These are phyloP conservation scores for Backusella parvicylindrica DNA, from an alignment of 192 early-diverging fungal species.

Conservation along the genomic window DNA sequence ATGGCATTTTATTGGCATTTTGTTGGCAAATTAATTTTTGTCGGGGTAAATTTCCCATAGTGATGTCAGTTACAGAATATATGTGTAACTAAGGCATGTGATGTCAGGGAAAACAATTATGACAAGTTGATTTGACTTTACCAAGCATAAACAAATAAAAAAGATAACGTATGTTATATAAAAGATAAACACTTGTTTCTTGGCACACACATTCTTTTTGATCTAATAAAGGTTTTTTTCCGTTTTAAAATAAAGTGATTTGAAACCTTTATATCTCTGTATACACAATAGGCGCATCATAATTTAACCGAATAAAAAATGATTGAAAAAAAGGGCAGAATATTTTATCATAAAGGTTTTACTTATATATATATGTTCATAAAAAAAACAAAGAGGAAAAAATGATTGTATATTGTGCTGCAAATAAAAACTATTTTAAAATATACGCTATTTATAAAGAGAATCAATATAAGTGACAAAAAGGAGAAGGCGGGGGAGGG, in stretches of 20 bases:
- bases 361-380: background rate
- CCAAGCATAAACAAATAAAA: background rate
- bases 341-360: background rate
- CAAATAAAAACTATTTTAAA: background rate
- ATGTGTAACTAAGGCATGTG: background rate
- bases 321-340: background rate
- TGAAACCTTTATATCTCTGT: no score
- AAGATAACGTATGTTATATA: background rate
- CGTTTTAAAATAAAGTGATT: background rate
- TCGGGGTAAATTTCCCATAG: no score
- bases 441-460: background rate
- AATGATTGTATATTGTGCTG: background rate
- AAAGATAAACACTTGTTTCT: background rate
- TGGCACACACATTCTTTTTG: background rate
- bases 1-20: no score
- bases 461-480: background rate
- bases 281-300: background rate
- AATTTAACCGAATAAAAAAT: background rate
- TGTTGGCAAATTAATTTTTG: no score
- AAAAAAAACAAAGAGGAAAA: background rate
- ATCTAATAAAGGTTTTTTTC: background rate
- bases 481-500: background rate
- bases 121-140: background rate
- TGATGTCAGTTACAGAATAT: background rate
- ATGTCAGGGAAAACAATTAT: background rate